A percentile compares a stretch with the other conserved stretches of the same genome.
Evolutionary conservation across 177 flowering plant genomes (phyloP).

Genomic region (Vitis hybrid): DNA sequence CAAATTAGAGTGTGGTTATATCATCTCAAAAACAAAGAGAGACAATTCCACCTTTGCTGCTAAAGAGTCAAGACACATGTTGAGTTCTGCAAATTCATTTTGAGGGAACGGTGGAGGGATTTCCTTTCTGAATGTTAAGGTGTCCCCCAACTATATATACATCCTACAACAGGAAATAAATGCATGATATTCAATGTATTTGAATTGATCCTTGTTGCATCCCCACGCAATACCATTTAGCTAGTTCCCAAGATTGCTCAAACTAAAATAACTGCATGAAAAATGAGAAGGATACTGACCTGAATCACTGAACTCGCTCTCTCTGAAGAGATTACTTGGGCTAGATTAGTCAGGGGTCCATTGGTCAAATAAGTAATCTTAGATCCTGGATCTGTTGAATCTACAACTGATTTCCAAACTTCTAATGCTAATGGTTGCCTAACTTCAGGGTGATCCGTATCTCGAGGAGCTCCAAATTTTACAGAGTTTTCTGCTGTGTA

Average conservation of each 20-base stretch:
- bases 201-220: too few relatives aligned
- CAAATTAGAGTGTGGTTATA: too few relatives aligned
- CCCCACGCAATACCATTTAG: too few relatives aligned
- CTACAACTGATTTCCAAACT: conserved; percentile 59
- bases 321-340: conserved; percentile 50
- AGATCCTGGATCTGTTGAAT: conserved; percentile 42
- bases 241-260: too few relatives aligned
- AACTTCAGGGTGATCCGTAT: conserved; percentile 84
- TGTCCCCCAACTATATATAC: conserved; percentile 85
- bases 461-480: conserved; percentile 72
- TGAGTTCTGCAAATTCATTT: conserved; percentile 76
- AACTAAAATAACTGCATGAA: too few relatives aligned
- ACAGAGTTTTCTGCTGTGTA: conserved; percentile 82
- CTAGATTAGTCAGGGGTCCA: conserved; percentile 87
- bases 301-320: conserved; percentile 53
- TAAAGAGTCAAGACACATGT: conserved; percentile 88
- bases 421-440: conserved; percentile 83
- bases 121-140: conserved; percentile 56
- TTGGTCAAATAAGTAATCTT: conserved; percentile 74
- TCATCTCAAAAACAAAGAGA: too few relatives aligned
- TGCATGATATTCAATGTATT: too few relatives aligned
- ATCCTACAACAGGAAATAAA: conserved; percentile 42
- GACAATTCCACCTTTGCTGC: conserved; percentile 59
- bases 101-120: conserved; percentile 63
- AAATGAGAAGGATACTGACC: conserved; percentile 35